phyloP scores from a whole-genome alignment of 148 eudicot genomes.

The Heliosperma pusillum region DNA sequence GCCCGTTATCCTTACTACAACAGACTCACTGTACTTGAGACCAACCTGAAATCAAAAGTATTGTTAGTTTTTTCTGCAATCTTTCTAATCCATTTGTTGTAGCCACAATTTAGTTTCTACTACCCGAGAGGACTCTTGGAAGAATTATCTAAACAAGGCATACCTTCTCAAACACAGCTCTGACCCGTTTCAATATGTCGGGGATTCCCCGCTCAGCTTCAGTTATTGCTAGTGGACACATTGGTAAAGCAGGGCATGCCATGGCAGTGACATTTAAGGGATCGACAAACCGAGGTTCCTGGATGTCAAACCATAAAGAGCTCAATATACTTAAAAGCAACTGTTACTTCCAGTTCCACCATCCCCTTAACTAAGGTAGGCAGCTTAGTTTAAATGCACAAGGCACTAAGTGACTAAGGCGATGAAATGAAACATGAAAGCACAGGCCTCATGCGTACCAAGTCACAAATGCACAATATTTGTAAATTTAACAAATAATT shows the following conservation, averaged over 20 bases:
- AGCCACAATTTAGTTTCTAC: background rate
- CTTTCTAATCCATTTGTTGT: background rate
- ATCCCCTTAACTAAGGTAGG: too few relatives aligned
- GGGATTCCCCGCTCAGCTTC: conserved; percentile 98
- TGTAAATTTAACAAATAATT: too few relatives aligned
- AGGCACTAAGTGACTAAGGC: too few relatives aligned
- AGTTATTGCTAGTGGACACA: conserved; percentile 93
- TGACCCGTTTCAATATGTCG: conserved; percentile 78
- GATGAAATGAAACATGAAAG: too few relatives aligned
- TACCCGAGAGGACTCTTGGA: background rate
- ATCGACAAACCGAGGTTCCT: conserved; percentile 80
- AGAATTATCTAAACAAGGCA: background rate
- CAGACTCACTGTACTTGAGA: conserved; percentile 66
- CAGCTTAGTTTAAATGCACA: too few relatives aligned
- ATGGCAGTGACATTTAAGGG: conserved; percentile 91
- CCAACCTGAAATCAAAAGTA: conserved; percentile 65
- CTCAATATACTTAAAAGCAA: background rate
- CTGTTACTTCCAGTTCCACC: background rate
- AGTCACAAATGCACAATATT: too few relatives aligned
- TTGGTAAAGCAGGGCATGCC: conserved; percentile 97
- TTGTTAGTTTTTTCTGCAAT: conserved; percentile 9
- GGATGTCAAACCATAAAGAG: conserved; percentile 25
- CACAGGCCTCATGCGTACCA: too few relatives aligned
- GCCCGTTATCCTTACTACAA: conserved; percentile 83
- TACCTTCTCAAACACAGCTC: conserved; percentile 96